These are phyloP conservation scores for Teratosphaeria destructans DNA, from an alignment of 2,329 filamentous ascomycete genomes.

Conservation along the genomic window DNA sequence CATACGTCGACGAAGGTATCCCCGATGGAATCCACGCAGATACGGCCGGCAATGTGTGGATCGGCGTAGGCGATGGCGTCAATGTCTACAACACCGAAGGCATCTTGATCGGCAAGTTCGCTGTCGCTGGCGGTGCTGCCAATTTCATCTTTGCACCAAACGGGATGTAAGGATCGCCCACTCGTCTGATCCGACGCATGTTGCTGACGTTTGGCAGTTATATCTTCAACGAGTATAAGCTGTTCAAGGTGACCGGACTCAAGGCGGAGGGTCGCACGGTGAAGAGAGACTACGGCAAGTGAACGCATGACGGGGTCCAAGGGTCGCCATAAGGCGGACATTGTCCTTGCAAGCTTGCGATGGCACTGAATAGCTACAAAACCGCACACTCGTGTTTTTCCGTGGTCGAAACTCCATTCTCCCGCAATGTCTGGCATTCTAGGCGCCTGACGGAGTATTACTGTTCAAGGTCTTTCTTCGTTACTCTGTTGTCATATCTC, in stretches of 20 bases:
- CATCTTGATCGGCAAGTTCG: conserved; percentile 46
- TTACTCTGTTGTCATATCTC: no score
- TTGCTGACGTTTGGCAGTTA: conserved; percentile 3
- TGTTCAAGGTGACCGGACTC: conserved; percentile 22
- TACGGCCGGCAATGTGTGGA: conserved; percentile 44
- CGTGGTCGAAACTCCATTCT: no score
- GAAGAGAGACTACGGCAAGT: conserved; percentile 21
- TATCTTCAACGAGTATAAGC: conserved; percentile 22
- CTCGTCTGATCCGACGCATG: background rate
- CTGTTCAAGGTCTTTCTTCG: no score
- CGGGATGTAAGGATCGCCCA: conserved; percentile 17
- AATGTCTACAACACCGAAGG: conserved; percentile 44
- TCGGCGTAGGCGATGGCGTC: conserved; percentile 42
- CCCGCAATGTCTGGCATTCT: no score
- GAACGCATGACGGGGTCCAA: background rate
- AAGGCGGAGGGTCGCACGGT: conserved; percentile 24
- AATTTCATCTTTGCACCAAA: conserved; percentile 26
- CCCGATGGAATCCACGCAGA: conserved; percentile 51
- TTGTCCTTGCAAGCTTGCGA: no score
- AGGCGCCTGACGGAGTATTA: no score
- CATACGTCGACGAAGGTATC: conserved; percentile 42
- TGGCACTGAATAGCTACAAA: no score
- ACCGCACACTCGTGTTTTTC: no score
- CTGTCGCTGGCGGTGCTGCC: conserved; percentile 27
- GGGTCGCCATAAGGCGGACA: background rate